Conservation (phyloP, 1,284 basidiomycete species). For the Ustilago crameri region DNA sequence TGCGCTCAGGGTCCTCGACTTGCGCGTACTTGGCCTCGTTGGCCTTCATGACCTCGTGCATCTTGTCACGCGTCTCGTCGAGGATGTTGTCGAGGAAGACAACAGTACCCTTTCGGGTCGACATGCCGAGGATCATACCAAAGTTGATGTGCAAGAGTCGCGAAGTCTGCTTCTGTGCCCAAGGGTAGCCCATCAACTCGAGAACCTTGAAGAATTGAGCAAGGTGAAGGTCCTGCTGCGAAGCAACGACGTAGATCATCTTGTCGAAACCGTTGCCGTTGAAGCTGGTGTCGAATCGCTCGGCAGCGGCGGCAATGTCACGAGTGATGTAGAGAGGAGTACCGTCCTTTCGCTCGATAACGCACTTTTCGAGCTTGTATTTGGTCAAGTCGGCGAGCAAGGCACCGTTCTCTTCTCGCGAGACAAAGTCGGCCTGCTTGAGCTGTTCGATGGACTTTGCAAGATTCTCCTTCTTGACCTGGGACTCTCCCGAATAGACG, state of each 20-base stretch:
- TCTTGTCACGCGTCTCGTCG: conserved; percentile 85
- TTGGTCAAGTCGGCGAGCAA: conserved; percentile 59
- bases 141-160: conserved; percentile 90
- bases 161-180: conserved; percentile 74
- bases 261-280: conserved; percentile 79
- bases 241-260: conserved; percentile 94
- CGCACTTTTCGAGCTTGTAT: conserved; percentile 79
- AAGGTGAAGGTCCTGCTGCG: conserved; percentile 94
- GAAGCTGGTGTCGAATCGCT: conserved; percentile 78
- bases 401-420: conserved; percentile 64
- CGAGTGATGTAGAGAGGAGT: conserved; percentile 98
- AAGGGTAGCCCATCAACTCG: conserved; percentile 87
- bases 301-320: conserved; percentile 92
- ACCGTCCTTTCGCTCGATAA: conserved; percentile 94
- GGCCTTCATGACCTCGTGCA: conserved; percentile 96
- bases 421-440: conserved; percentile 40
- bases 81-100: conserved; percentile 96
- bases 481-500: conserved; percentile 91
- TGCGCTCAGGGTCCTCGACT: conserved; percentile 86
- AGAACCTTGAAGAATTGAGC: conserved; percentile 95
- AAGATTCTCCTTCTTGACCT: conserved; percentile 83
- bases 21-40: conserved; percentile 93
- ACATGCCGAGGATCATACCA: conserved; percentile 93
- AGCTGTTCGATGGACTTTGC: conserved; percentile 70
- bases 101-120: conserved; percentile 93